A percentile compares a stretch with the other conserved stretches of the same genome.
phyloP scores from a whole-genome alignment of 805 yeast genomes.

The Diddensiella caesifluorescens region DNA sequence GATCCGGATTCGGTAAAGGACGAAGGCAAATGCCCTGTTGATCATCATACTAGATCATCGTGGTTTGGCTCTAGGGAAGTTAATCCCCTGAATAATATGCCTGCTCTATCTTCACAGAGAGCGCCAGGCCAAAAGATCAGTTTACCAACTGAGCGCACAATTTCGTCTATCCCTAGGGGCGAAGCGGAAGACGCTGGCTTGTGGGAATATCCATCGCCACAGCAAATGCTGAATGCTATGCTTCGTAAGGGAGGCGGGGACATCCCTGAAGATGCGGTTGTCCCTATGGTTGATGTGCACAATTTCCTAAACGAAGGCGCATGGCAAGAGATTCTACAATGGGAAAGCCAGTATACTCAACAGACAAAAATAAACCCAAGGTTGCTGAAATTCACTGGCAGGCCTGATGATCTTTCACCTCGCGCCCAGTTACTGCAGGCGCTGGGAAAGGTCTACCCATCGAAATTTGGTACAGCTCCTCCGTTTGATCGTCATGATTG shows the following conservation, averaged over 20 bases:
- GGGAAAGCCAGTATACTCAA: slow-evolving; percentile 76
- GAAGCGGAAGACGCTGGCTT: slow-evolving; percentile 55
- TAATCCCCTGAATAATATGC: slow-evolving; percentile 90
- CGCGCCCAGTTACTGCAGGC: slow-evolving; percentile 66
- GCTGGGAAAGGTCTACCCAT: slow-evolving; percentile 68
- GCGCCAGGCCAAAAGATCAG: slow-evolving; percentile 76
- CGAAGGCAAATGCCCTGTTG: slow-evolving; percentile 33
- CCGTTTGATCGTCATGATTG: slow-evolving; percentile 99
- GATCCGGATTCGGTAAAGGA: slow-evolving; percentile 33
- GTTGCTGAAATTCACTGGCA: slow-evolving; percentile 80
- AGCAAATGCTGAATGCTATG: slow-evolving; percentile 99
- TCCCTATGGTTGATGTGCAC: slow-evolving; percentile 94
- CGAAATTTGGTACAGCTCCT: slow-evolving; percentile 63
- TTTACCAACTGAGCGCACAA: slow-evolving; percentile 77
- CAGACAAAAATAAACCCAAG: slow-evolving; percentile 61
- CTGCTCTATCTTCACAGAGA: slow-evolving; percentile 58
- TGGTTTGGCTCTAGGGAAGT: slow-evolving; percentile 26
- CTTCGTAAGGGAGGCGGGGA: slow-evolving; percentile 87
- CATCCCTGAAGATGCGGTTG: slow-evolving; percentile 92
- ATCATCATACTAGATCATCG: slow-evolving; percentile 21
- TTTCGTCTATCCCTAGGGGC: slow-evolving; percentile 86
- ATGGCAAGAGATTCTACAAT: slow-evolving; percentile 86
- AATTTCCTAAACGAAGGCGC: slow-evolving; percentile 96
- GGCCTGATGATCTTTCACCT: slow-evolving; percentile 84
- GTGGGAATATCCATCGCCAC: slow-evolving; percentile 99